Base-by-base conservation (phyloP, 345 rosid genomes). In the Geranium rotundifolium region DNA sequence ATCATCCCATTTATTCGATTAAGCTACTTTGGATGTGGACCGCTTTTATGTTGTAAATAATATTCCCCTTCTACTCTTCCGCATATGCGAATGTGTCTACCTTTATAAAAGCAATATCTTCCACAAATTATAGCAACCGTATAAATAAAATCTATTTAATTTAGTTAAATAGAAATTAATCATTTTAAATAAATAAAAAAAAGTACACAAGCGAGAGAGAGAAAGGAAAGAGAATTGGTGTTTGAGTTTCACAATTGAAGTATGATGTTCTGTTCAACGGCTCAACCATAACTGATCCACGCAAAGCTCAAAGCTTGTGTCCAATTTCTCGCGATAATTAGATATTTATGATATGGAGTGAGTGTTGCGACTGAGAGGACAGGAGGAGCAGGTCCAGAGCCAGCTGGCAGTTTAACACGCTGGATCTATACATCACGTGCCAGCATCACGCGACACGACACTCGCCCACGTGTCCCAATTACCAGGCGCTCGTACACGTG, bases 391-490 rank as follows among this genome's bases (percentile, higher is more conserved):
- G 72, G 71, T 61, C 57, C 65, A 41, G 57, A 5, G 52, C 67
- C 82, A 78, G 74, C 79, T 74, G 82, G 74, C 50, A 41, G 50
- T 13, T 12, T 2, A 7, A 31, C n/a, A 31, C 50, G 50, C 14
- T 12, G 10, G 78, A 76, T 71, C 37, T 79, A 71, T 56, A 67
- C 68, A 64, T 79, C 84, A 81, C 82, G 84, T 81, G 86, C 71
- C 55, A 61, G 65, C 81, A 63, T 13, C 29, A 52, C 19, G 17
- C 3, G 7, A 20, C 56, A 66, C 13, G 6, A 15, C 15, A 13
- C 5, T 4, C 34, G 1, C 76, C 71, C 82, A 73, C 75, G 79
- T 78, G 74, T 55, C 4, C 5, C 0, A 0, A 7, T 7, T 7
- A 17, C 50, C 37, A 4, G 27, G 1, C 0, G 2, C 0, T 3